Evolutionary conservation across 257 asterid species (phyloP).

Genomic region (Schizonepeta tenuifolia): DNA sequence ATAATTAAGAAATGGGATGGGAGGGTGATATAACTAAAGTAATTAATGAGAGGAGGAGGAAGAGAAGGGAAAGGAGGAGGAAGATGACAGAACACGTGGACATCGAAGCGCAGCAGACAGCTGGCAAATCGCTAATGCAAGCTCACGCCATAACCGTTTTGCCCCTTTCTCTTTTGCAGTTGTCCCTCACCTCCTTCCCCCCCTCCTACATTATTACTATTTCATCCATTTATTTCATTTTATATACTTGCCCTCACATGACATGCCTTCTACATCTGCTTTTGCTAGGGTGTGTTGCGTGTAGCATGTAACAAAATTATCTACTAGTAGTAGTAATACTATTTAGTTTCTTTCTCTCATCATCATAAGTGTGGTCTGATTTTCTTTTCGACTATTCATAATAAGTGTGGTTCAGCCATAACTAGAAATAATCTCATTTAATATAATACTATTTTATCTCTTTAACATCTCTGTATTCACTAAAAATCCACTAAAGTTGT

Average conservation of each 20-base stretch:
- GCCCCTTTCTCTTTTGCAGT: not conserved
- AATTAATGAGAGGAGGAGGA: not conserved
- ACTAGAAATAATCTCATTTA: too few relatives aligned
- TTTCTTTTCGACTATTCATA: too few relatives aligned
- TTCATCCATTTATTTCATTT: not conserved
- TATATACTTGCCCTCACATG: constrained; percentile 23
- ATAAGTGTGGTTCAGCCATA: too few relatives aligned
- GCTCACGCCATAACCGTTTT: constrained; percentile 36
- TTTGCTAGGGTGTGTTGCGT: not conserved
- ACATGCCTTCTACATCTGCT: constrained; percentile 6
- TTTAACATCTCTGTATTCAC: too few relatives aligned
- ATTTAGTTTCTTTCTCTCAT: too few relatives aligned
- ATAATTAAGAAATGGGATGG: too few relatives aligned
- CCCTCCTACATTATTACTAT: not conserved
- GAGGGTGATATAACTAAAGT: not conserved
- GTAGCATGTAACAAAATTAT: too few relatives aligned
- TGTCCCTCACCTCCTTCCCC: not conserved
- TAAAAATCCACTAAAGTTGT: too few relatives aligned
- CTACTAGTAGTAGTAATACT: too few relatives aligned
- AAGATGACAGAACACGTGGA: constrained; percentile 34
- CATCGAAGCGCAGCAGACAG: constrained; percentile 29
- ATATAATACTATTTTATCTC: too few relatives aligned
- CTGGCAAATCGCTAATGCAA: constrained; percentile 25
- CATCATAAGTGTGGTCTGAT: too few relatives aligned
- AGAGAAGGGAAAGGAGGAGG: not conserved